Conservation (phyloP, 1,139 yeast genomes). For the Arxiozyma bovina region DNA sequence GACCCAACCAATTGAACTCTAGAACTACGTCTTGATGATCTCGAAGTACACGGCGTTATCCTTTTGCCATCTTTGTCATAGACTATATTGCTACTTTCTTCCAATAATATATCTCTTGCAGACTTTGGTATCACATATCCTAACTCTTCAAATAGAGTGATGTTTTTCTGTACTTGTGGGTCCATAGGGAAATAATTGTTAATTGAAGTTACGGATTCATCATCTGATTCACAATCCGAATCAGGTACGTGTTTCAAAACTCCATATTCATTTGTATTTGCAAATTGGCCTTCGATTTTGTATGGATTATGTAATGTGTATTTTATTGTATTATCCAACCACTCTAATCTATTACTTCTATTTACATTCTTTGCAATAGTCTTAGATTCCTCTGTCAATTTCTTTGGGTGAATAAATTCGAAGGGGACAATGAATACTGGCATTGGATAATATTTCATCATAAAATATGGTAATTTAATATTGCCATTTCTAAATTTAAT, state of each 20-base stretch:
- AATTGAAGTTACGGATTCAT: conserved; percentile 18
- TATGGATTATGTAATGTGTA: conserved; percentile 24
- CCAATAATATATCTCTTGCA: conserved; percentile 15
- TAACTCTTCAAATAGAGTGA: conserved; percentile 21
- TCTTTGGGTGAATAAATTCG: conserved; percentile 27
- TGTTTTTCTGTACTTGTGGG: conserved; percentile 19
- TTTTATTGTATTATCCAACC: conserved; percentile 15
- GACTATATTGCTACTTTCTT: conserved; percentile 8
- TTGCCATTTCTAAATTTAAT: conserved; percentile 28
- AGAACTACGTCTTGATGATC: conserved; percentile 25
- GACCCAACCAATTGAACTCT: conserved; percentile 19
- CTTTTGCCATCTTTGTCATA: conserved; percentile 15
- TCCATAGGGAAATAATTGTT: conserved; percentile 24
- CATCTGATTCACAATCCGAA: conserved; percentile 12
- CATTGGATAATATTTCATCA: conserved; percentile 29
- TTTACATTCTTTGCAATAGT: neutral
- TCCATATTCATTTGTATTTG: neutral
- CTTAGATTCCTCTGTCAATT: conserved; percentile 15
- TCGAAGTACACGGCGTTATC: conserved; percentile 14
- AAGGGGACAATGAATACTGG: conserved; percentile 32
- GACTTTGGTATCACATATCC: conserved; percentile 28
- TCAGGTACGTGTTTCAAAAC: neutral
- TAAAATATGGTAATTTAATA: conserved; percentile 32
- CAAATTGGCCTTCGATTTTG: conserved; percentile 12
- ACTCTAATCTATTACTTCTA: conserved; percentile 8